Percentiles rank a stretch among this genome's conserved stretches.
These are phyloP conservation scores for Phytophthora sojae DNA, from an alignment of 352 stramenopile species.

Conservation along the genomic window DNA sequence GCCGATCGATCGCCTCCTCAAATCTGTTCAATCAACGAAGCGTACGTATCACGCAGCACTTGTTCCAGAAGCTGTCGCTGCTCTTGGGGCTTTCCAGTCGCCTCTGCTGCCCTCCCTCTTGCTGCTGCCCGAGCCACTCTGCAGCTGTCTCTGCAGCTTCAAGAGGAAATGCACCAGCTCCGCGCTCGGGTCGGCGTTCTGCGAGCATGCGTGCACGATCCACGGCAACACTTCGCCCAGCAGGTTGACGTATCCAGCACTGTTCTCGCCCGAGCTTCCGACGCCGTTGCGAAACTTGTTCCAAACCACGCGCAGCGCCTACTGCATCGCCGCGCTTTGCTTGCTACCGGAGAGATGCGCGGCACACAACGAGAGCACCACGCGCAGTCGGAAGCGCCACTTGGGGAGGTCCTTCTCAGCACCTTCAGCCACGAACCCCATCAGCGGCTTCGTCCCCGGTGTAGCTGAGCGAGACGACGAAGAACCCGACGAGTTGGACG, in stretches of 20 bases:
- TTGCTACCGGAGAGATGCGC: constrained; percentile 43
- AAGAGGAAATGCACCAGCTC: constrained; percentile 75
- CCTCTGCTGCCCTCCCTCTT: constrained; percentile 28
- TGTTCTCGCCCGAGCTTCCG: constrained; percentile 36
- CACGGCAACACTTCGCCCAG: constrained; percentile 55
- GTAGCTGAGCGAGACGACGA: constrained; percentile 32
- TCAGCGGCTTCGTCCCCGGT: constrained; percentile 46
- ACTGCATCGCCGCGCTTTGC: constrained; percentile 53
- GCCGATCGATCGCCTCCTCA: background rate
- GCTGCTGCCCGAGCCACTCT: constrained; percentile 26
- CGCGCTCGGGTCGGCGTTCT: constrained; percentile 59
- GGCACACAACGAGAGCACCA: constrained; percentile 62
- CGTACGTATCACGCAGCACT: constrained; percentile 46
- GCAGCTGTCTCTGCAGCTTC: constrained; percentile 67
- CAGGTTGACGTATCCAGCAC: constrained; percentile 38
- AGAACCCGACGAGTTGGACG: constrained; percentile 20
- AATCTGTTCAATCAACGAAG: constrained; percentile 45
- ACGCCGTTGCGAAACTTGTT: constrained; percentile 62
- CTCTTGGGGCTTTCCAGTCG: constrained; percentile 32
- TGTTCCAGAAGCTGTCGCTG: constrained; percentile 43
- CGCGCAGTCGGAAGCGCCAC: constrained; percentile 60
- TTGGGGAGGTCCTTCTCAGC: constrained; percentile 60
- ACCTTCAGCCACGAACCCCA: constrained; percentile 57
- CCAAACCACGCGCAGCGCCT: constrained; percentile 63
- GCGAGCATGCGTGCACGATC: constrained; percentile 55